Percentiles rank a stretch among this genome's conserved stretches.
These are phyloP conservation scores for Pseudevernia furfuracea DNA, from an alignment of 495 filamentous ascomycete genomes.

Conservation along the genomic window DNA sequence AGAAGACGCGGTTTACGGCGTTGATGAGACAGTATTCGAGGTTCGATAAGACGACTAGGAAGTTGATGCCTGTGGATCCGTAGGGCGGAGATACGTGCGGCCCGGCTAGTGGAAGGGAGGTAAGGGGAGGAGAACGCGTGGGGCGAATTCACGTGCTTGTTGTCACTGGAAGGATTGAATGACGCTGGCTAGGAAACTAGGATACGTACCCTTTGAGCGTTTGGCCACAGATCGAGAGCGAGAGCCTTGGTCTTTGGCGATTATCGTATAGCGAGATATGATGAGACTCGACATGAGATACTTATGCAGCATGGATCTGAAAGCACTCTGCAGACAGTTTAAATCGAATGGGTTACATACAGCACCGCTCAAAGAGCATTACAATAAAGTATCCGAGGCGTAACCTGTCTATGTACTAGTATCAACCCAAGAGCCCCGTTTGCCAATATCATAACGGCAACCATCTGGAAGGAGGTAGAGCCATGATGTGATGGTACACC, in stretches of 20 bases:
- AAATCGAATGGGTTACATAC: neutral
- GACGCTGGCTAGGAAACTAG: neutral
- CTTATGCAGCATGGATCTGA: neutral
- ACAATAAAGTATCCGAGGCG: neutral
- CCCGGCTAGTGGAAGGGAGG: neutral
- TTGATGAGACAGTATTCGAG: conserved; percentile 45
- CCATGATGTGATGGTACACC: neutral
- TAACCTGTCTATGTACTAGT: neutral
- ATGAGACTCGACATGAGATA: neutral
- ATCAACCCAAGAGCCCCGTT: neutral
- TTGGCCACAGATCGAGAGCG: neutral
- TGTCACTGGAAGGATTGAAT: neutral
- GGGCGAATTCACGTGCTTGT: neutral
- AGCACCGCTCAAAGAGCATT: neutral
- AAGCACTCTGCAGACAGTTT: neutral
- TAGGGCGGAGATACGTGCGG: neutral
- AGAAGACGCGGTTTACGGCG: conserved; percentile 44
- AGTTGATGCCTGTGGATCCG: conserved; percentile 29
- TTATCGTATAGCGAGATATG: neutral
- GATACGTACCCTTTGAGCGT: neutral
- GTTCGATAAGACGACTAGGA: conserved; percentile 39
- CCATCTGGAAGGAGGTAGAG: neutral
- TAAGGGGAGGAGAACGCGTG: neutral
- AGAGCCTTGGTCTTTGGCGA: neutral
- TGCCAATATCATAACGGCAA: neutral